These are phyloP conservation scores for Chimonanthus salicifolius DNA, from an alignment of 164 flowering plant species.

Conservation along the genomic window DNA sequence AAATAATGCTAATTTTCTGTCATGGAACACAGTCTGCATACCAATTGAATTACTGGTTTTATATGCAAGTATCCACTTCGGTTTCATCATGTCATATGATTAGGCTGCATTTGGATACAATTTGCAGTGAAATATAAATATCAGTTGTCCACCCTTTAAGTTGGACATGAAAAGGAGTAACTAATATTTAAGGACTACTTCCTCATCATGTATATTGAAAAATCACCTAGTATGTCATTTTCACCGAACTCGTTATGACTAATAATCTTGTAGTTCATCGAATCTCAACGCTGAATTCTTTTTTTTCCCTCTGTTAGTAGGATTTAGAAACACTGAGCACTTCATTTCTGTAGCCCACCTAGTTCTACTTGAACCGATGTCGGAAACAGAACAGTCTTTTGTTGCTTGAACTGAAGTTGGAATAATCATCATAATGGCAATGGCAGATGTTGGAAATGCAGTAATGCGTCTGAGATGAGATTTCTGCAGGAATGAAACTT, in stretches of 20 bases:
- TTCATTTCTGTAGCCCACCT: neutral
- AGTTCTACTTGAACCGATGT: neutral
- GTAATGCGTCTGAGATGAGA: neutral
- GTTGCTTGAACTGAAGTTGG: neutral
- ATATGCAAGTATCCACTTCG: no score
- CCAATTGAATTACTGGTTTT: no score
- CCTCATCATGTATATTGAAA: neutral
- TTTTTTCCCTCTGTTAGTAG: no score
- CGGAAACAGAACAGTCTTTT: no score
- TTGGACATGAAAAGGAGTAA: neutral
- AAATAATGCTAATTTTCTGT: neutral
- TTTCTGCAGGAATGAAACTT: no score
- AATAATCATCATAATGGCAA: neutral
- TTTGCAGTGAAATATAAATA: no score
- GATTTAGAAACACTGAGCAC: no score
- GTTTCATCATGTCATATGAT: no score
- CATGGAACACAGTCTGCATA: neutral
- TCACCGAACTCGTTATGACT: neutral
- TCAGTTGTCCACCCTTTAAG: neutral
- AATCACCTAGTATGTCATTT: neutral
- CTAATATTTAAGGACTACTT: neutral
- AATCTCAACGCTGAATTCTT: neutral
- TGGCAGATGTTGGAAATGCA: neutral
- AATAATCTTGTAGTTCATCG: neutral
- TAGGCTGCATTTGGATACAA: no score